Evolutionary conservation across 148 eudicot genomes (phyloP).

Genomic region (Heliamphora exappendiculata): DNA sequence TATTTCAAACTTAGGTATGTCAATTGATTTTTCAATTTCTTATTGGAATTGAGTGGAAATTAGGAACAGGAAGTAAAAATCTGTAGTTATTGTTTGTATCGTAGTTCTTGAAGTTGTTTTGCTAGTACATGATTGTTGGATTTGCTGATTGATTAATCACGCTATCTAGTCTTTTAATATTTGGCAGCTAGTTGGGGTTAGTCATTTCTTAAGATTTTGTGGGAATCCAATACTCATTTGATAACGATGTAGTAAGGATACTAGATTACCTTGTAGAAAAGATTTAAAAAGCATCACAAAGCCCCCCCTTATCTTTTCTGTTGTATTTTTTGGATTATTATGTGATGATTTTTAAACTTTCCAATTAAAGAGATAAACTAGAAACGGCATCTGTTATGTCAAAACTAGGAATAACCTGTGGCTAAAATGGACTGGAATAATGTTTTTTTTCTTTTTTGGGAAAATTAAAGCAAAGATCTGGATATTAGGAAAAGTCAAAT

Average conservation of each 20-base stretch:
- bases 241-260: neutral
- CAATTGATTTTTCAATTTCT: neutral
- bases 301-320: too few relatives aligned
- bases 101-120: neutral
- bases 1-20: neutral
- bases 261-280: too few relatives aligned
- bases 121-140: neutral
- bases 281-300: too few relatives aligned
- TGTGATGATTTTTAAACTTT: too few relatives aligned
- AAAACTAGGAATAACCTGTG: too few relatives aligned
- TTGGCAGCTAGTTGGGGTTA: neutral
- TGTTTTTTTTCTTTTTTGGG: neutral
- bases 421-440: neutral
- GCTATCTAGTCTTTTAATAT: neutral
- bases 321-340: too few relatives aligned
- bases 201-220: neutral
- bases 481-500: neutral
- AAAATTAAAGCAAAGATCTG: neutral
- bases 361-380: too few relatives aligned
- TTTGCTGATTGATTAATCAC: neutral
- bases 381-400: too few relatives aligned
- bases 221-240: neutral
- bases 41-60: neutral
- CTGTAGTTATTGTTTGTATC: neutral
- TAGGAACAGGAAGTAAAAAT: neutral